Conservation (phyloP, 78 protist genomes). For the Dictyostelium citrinum region DNA sequence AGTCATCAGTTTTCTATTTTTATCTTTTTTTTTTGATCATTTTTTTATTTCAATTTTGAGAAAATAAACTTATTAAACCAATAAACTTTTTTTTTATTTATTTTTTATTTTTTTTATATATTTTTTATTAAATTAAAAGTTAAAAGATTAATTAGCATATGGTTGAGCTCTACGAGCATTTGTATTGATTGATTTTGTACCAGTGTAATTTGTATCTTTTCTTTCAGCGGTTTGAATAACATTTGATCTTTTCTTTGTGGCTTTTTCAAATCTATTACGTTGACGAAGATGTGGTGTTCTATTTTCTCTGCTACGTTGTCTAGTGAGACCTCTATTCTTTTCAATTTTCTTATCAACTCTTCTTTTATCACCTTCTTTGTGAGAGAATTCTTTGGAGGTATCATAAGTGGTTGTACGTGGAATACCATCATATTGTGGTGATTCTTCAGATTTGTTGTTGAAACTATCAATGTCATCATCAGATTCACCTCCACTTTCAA, state of each 20-base stretch:
- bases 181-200: constrained; percentile 22
- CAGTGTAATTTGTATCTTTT: constrained; percentile 39
- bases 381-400: background rate
- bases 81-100: background rate
- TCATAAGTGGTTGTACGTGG: background rate
- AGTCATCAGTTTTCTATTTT: too few species aligned
- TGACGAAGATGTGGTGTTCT: constrained; percentile 43
- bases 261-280: constrained; percentile 26
- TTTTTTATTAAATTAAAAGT: background rate
- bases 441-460: background rate
- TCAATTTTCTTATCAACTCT: constrained; percentile 26
- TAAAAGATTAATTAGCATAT: constrained; percentile 7
- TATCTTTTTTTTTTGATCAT: too few species aligned
- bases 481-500: background rate
- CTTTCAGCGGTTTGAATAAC: background rate
- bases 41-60: too few species aligned
- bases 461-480: constrained; percentile 17
- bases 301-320: constrained; percentile 24
- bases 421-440: constrained; percentile 37
- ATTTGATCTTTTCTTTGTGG: constrained; percentile 2
- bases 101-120: background rate
- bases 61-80: too few species aligned
- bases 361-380: constrained; percentile 49
- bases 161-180: background rate
- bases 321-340: constrained; percentile 57